Base-by-base conservation (phyloP, 83 land plant genomes). In the Larix sibirica region DNA sequence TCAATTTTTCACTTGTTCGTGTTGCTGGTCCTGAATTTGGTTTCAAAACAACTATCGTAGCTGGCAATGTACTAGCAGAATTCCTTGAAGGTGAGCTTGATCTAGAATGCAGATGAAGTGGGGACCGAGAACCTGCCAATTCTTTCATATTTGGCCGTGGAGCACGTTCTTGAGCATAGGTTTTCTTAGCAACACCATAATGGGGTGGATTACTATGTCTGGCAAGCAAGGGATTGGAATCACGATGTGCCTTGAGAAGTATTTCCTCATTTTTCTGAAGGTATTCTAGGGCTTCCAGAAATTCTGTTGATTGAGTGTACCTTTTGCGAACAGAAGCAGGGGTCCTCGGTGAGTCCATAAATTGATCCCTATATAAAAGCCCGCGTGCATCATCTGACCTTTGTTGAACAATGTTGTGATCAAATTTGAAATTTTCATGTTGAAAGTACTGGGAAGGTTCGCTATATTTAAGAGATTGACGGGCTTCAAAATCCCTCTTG, bases 401-500 rank as follows among this genome's bases (percentile, higher is more conserved):
- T 7, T 71, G 76, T 20, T 18, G 23, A 6, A 71, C 1, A 71
- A 40, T 20, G 17, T 68, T 33, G 42, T 33, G 73, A 17, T 68
- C 17, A 54, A 54, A 54, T 12, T 54, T 54, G 14, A 54, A 12
- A 68, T 68, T 13, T 68, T 6, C 42, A 68, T 28, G 38, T 14
- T 54, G 58, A 54, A 54, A 54, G 14, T 54, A 54, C 58, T 68
- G 73, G 16, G 40, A 68, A 33, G 16, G 73, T 12, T 68, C 73
- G 16, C 73, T 68, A 2, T 33, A 33, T 14, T 68, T 42, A 33
- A 68, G 36, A 33, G 18, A 31, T 71, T 71, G 76, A 71, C 20
- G 40, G 54, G 76, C 76, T 71, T 71, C 76, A 20, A 71, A 71
- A 71, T 71, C 50, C 54, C 23, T 71, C 76, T 71, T 71, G 8